A percentile compares a stretch with the other conserved stretches of the same genome.
phyloP scores from a whole-genome alignment of 1,284 basidiomycete species.

The Cryptococcus floricola region DNA sequence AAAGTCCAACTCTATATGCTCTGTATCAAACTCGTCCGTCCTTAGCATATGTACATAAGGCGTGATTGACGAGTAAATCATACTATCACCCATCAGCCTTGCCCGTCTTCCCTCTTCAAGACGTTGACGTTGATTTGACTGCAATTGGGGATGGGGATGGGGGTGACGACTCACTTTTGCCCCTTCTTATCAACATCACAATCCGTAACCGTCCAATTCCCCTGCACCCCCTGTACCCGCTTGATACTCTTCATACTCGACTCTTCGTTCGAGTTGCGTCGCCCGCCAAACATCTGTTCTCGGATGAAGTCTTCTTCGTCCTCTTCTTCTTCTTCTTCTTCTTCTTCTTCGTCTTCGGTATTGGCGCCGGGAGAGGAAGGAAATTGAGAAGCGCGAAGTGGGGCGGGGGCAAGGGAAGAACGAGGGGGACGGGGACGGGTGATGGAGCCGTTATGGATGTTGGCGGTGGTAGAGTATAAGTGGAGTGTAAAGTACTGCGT shows the following conservation, averaged over 20 bases:
- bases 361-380: neutral
- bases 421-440: neutral
- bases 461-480: conserved; percentile 67
- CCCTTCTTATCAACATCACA: conserved; percentile 89
- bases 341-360: neutral
- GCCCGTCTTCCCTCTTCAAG: neutral
- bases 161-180: conserved; percentile 58
- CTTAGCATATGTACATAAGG: conserved; percentile 80
- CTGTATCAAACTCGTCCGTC: conserved; percentile 65
- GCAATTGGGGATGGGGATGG: neutral
- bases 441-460: neutral
- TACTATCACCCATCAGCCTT: conserved; percentile 52
- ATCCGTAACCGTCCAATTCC: conserved; percentile 90
- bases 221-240: conserved; percentile 68
- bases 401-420: neutral
- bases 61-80: conserved; percentile 87
- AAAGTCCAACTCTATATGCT: conserved; percentile 72
- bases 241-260: conserved; percentile 73
- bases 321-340: conserved; percentile 7
- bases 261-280: conserved; percentile 32
- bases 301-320: neutral
- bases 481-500: conserved; percentile 76
- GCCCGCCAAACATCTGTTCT: conserved; percentile 3
- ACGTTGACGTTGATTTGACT: neutral
- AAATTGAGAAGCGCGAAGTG: neutral